Evolutionary conservation across 78 protist genomes (phyloP).

Genomic region (Diacronema lutheri): DNA sequence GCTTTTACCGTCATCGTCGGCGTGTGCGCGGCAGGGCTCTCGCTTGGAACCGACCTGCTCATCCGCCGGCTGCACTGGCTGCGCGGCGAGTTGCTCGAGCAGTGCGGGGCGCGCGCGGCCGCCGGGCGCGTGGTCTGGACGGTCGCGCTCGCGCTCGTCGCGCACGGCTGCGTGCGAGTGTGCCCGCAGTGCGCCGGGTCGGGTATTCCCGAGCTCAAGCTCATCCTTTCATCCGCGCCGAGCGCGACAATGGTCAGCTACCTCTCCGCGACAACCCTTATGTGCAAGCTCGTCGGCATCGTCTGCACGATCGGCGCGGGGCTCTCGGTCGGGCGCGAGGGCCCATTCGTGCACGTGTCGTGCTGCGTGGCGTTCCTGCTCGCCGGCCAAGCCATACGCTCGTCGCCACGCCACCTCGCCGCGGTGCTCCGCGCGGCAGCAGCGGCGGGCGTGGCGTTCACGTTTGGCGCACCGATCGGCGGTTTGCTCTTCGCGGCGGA

Average conservation of each 20-base stretch:
- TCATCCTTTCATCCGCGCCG: neutral
- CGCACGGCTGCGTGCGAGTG: no score
- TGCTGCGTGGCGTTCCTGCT: conserved; percentile 27
- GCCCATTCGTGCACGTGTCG: conserved; percentile 84
- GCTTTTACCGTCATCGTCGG: no score
- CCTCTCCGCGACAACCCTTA: conserved; percentile 37
- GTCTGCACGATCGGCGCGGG: conserved; percentile 60
- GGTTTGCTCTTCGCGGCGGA: conserved; percentile 84
- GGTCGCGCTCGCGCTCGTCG: no score
- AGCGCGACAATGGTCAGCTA: neutral
- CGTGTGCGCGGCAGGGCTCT: no score
- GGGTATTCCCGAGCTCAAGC: conserved; percentile 22
- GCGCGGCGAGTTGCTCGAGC: no score
- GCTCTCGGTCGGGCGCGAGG: conserved; percentile 85
- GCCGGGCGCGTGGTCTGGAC: no score
- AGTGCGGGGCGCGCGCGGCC: no score
- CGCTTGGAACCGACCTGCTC: no score
- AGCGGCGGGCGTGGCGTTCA: conserved; percentile 81
- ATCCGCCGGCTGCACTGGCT: no score
- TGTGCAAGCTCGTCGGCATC: conserved; percentile 38
- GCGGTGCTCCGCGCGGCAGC: conserved; percentile 44
- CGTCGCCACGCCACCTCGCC: no score
- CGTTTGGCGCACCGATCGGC: conserved; percentile 91
- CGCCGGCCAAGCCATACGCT: no score
- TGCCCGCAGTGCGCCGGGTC: neutral